phyloP scores from a whole-genome alignment of 2,329 filamentous ascomycete species.

The Verticillium nubilum region DNA sequence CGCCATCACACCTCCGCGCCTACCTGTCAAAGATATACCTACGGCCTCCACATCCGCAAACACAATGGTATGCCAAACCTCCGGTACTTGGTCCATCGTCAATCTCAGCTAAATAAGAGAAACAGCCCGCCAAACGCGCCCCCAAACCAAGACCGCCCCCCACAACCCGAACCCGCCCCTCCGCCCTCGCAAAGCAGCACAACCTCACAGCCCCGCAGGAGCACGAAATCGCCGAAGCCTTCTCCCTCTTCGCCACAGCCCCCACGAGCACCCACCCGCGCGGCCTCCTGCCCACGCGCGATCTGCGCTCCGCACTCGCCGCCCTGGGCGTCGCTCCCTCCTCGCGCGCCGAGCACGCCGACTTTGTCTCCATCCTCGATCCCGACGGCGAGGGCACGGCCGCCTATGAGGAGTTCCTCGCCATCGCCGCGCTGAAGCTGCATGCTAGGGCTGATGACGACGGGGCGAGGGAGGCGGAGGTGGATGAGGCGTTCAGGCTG shows the following conservation, averaged over 20 bases:
- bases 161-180: slow-evolving; percentile 48
- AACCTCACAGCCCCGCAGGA: slow-evolving; percentile 80
- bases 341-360: slow-evolving; percentile 60
- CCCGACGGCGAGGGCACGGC: slow-evolving; percentile 75
- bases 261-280: slow-evolving; percentile 63
- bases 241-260: slow-evolving; percentile 67
- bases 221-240: slow-evolving; percentile 85
- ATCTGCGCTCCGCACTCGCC: slow-evolving; percentile 67
- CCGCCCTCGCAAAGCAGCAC: slow-evolving; percentile 89
- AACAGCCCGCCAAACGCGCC: slow-evolving; percentile 50
- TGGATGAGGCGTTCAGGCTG: slow-evolving; percentile 75
- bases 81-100: neutral
- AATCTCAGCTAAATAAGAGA: neutral
- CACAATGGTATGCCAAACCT: slow-evolving; percentile 1
- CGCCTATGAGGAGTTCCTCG: slow-evolving; percentile 75
- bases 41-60: neutral
- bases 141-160: slow-evolving; percentile 22
- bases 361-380: slow-evolving; percentile 77
- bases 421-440: slow-evolving; percentile 82
- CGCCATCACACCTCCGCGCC: neutral
- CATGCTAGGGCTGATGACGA: slow-evolving; percentile 44
- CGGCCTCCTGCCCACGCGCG: slow-evolving; percentile 61
- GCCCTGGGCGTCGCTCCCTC: slow-evolving; percentile 74
- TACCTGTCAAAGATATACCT: neutral
- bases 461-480: slow-evolving; percentile 49